A percentile compares a stretch with the other conserved stretches of the same genome.
Evolutionary conservation across 169 alveolate species (phyloP).

Genomic region (Plasmodium knowlesi): DNA sequence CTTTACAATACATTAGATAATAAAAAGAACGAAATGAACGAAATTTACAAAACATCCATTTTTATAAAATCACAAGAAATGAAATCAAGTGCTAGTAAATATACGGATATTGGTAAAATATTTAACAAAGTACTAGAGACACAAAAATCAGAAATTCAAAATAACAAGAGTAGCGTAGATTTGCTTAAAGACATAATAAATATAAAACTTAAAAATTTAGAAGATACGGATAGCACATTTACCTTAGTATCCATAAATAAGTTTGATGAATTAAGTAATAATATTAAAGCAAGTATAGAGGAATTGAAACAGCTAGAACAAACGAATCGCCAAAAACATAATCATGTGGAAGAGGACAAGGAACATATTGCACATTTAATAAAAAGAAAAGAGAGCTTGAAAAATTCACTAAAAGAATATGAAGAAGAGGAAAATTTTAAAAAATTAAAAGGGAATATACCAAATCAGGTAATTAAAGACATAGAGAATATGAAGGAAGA

Average conservation of each 20-base stretch:
- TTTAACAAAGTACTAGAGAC: background rate
- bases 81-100: background rate
- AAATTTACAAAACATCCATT: background rate
- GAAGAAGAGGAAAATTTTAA: background rate
- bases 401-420: background rate
- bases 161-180: background rate
- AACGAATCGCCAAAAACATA: background rate
- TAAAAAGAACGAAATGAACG: background rate
- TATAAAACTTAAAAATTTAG: background rate
- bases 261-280: background rate
- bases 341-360: background rate
- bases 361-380: background rate
- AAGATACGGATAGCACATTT: background rate
- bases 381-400: background rate
- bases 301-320: background rate
- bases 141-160: background rate
- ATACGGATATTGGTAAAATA: background rate
- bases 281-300: background rate
- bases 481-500: background rate
- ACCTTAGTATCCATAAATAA: background rate
- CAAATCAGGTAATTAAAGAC: background rate
- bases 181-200: background rate
- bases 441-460: background rate
- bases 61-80: background rate
- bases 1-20: background rate